Conservation (phyloP, 2,329 filamentous ascomycete species). For the Sclerotinia trifoliorum region DNA sequence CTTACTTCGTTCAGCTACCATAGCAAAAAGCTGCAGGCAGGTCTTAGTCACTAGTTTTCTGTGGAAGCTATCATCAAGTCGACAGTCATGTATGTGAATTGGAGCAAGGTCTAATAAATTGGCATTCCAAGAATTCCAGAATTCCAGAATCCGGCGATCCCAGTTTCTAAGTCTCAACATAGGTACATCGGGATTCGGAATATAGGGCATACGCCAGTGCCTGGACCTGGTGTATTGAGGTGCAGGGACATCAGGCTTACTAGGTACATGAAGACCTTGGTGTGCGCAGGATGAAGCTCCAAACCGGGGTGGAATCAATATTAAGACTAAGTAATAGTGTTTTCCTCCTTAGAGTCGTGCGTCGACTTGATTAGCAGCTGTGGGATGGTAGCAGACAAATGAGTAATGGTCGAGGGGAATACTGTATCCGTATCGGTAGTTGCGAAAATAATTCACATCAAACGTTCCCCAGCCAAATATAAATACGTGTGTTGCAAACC, state of each 20-base stretch:
- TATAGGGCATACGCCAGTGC: not conserved
- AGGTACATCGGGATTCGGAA: conserved; percentile 2
- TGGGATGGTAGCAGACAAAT: not conserved
- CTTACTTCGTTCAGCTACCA: not conserved
- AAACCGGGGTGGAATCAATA: not conserved
- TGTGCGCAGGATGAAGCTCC: not conserved
- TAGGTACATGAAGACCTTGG: not conserved
- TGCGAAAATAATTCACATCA: not conserved
- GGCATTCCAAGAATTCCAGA: not conserved
- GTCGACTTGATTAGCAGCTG: not conserved
- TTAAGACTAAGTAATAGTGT: not conserved
- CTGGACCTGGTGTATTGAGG: conserved; percentile 1
- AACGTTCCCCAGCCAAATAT: not conserved
- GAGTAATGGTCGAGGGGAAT: not conserved
- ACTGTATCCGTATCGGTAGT: not conserved
- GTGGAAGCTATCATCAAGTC: not conserved
- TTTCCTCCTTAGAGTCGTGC: not conserved
- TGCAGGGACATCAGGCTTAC: not conserved
- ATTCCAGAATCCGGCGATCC: not conserved
- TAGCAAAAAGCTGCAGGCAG: not conserved
- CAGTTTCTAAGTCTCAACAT: not conserved
- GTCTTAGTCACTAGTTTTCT: not conserved
- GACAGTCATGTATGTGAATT: not conserved
- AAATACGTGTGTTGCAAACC: not conserved
- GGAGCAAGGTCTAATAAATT: not conserved